Evolutionary conservation across 2,329 filamentous ascomycete genomes (phyloP).

Genomic region (Coniochaeta prunicola): DNA sequence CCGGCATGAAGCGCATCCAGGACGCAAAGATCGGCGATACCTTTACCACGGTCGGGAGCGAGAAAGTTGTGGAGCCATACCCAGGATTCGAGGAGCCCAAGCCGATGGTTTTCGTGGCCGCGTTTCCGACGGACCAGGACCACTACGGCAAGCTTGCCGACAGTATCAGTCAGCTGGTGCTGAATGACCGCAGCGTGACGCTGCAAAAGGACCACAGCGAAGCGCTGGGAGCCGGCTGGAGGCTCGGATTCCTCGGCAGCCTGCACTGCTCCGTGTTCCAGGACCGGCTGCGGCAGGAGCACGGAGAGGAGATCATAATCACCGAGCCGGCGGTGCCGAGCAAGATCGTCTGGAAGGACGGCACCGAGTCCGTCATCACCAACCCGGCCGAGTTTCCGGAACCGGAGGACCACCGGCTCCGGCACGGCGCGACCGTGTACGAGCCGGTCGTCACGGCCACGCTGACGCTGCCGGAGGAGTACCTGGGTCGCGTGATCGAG

Average conservation of each 20-base stretch:
- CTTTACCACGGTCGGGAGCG: slow-evolving; percentile 73
- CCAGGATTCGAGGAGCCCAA: slow-evolving; percentile 96
- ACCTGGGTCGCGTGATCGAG: slow-evolving; percentile 89
- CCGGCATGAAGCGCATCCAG: slow-evolving; percentile 93
- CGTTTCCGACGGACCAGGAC: slow-evolving; percentile 86
- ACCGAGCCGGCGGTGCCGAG: slow-evolving; percentile 93
- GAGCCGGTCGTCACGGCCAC: slow-evolving; percentile 72
- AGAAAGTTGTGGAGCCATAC: slow-evolving; percentile 69
- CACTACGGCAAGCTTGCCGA: slow-evolving; percentile 85
- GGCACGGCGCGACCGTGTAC: slow-evolving; percentile 32
- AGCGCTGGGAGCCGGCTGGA: slow-evolving; percentile 87
- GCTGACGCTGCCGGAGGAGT: slow-evolving; percentile 87
- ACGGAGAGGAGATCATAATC: slow-evolving; percentile 91
- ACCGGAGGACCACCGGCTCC: slow-evolving; percentile 37
- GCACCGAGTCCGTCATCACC: slow-evolving; percentile 69
- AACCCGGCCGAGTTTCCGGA: slow-evolving; percentile 89
- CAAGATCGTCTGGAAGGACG: slow-evolving; percentile 72
- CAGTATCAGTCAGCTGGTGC: slow-evolving; percentile 84
- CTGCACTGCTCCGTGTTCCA: slow-evolving; percentile 99
- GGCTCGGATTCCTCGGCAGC: slow-evolving; percentile 90
- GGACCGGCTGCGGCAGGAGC: slow-evolving; percentile 87
- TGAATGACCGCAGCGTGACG: slow-evolving; percentile 93
- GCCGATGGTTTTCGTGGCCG: slow-evolving; percentile 97
- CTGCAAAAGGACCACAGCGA: slow-evolving; percentile 92
- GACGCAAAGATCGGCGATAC: slow-evolving; percentile 97